Base-by-base conservation (phyloP, 106 monocot species). In the Chionographis japonica region DNA sequence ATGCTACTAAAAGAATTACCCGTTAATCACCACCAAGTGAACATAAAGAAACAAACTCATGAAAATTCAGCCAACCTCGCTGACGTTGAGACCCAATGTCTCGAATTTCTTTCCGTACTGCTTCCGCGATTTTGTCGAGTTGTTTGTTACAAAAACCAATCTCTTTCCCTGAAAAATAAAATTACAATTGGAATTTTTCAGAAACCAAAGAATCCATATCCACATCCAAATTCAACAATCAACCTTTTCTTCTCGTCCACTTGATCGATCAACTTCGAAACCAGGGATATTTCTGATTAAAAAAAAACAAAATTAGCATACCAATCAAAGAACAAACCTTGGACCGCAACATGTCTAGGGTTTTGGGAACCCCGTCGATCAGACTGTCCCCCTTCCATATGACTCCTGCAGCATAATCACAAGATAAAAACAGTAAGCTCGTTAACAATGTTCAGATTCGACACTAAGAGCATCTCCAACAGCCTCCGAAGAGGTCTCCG, bases 21-120 rank as follows among this genome's bases (percentile, higher is more conserved):
- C 0, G 27, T 1, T 27, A 27, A 27, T 27, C 27, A 27, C 27
- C 27, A 27, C 46, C 46, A 46, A 46, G 46, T 6, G 9, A 46
- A 46, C 46, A 46, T 10, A 46, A 46, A 5, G 8, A 46, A 46
- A 46, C 46, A 46, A 46, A 46, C 9, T 46, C 46, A 46, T 6
- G 5, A 46, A 46, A 5, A 20, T 35, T 12, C n/a, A 74, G 56
- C 83, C 35, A 14, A 93, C 97, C 90, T 93, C 90, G n/a, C 53
- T 78, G 63, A 98, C 93, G 62, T 61, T 93, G 56, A 98, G 75
- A 9, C 97, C 89, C 64, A 98, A 77, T 35, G 93, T 85, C 39
- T 93, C 92, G 50, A 90, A 93, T 56, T 98, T 98, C 81, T 98
- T 98, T 12, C 92, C 97, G 54, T 98, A 98, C 40, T 98, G 97